Conservation (phyloP, 2,329 filamentous ascomycete species). For the Botryotinia calthae region DNA sequence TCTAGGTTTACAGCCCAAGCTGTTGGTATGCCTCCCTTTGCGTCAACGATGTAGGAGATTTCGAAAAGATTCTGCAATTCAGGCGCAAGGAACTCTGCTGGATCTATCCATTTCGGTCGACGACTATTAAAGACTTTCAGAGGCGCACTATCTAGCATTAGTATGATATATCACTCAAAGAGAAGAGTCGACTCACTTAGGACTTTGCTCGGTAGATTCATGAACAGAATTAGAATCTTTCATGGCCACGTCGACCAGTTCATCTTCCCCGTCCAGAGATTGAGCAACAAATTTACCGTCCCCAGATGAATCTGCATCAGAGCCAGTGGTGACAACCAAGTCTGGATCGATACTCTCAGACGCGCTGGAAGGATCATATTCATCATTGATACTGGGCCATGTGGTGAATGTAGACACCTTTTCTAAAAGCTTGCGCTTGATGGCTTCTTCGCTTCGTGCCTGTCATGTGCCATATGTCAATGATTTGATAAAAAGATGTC, state of each 20-base stretch:
- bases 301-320: slow-evolving; percentile 63
- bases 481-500: background rate
- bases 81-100: slow-evolving; percentile 57
- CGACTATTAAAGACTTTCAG: slow-evolving; percentile 30
- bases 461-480: slow-evolving; percentile 28
- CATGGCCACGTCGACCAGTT: slow-evolving; percentile 88
- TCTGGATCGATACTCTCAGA: slow-evolving; percentile 63
- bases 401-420: slow-evolving; percentile 76
- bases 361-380: slow-evolving; percentile 41
- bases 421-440: slow-evolving; percentile 76
- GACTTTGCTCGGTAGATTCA: slow-evolving; percentile 18
- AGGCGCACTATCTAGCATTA: slow-evolving; percentile 18
- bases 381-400: slow-evolving; percentile 54
- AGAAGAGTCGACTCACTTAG: background rate
- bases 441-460: slow-evolving; percentile 61
- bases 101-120: slow-evolving; percentile 54
- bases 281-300: slow-evolving; percentile 71
- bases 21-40: slow-evolving; percentile 61
- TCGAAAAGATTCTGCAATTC: slow-evolving; percentile 72
- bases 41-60: slow-evolving; percentile 61
- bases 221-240: slow-evolving; percentile 51
- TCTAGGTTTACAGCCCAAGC: slow-evolving; percentile 66
- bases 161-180: background rate
- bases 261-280: slow-evolving; percentile 85
- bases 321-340: slow-evolving; percentile 62